Conservation (phyloP, 768 basidiomycete genomes). For the Podaxis sp. region DNA sequence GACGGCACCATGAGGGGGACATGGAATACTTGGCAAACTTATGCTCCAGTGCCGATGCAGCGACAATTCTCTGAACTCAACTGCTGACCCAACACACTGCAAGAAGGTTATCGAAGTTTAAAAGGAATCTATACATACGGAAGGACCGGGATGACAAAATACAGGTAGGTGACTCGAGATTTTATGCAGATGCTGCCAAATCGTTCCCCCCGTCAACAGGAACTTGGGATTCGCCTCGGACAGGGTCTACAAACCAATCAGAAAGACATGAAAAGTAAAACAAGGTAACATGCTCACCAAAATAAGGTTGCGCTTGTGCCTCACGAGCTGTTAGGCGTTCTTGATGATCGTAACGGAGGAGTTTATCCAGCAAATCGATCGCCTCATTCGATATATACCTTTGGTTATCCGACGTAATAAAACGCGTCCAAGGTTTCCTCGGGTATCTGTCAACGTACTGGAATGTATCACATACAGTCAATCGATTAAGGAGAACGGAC, state of each 20-base stretch:
- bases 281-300: conserved; percentile 46
- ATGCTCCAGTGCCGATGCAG: background rate
- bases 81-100: background rate
- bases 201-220: conserved; percentile 63
- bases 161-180: conserved; percentile 13
- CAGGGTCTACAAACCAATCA: conserved; percentile 50
- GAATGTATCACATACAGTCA: background rate
- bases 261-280: conserved; percentile 14
- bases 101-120: conserved; percentile 13
- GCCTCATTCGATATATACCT: conserved; percentile 96
- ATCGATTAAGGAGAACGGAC: conserved; percentile 27
- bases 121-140: conserved; percentile 32
- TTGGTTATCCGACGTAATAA: conserved; percentile 94
- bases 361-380: conserved; percentile 92
- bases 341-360: conserved; percentile 96
- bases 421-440: conserved; percentile 92
- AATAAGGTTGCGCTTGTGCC: conserved; percentile 90
- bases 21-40: background rate
- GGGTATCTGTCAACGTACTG: conserved; percentile 56
- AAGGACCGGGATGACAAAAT: conserved; percentile 24
- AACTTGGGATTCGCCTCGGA: conserved; percentile 43
- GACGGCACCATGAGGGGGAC: background rate
- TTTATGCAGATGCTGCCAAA: conserved; percentile 45
- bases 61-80: background rate
- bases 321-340: conserved; percentile 93